These are phyloP conservation scores for Apium graveolens DNA, from an alignment of 129 eudicot genomes.

Conservation along the genomic window DNA sequence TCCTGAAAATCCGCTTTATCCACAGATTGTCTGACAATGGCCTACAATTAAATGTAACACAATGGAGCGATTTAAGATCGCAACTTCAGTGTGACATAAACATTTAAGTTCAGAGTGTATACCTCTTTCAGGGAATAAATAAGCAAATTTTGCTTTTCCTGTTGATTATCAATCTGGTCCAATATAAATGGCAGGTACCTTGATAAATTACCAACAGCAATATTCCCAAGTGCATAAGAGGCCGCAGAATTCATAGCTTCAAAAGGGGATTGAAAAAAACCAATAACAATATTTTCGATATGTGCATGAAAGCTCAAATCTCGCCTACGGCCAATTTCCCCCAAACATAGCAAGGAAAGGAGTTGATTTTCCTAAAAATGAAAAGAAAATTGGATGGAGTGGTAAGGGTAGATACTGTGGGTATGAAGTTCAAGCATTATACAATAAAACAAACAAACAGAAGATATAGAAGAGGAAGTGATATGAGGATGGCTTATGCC, in stretches of 20 bases:
- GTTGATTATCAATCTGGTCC: conserved; percentile 95
- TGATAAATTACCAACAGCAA: conserved; percentile 90
- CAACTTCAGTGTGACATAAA: not conserved
- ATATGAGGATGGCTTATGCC: not conserved
- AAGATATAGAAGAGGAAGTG: not conserved
- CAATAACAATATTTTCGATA: conserved; percentile 82
- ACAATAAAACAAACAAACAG: not conserved
- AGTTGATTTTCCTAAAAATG: conserved; percentile 67
- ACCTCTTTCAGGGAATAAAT: conserved; percentile 98
- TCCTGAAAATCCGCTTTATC: conserved; percentile 93
- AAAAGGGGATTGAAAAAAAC: conserved; percentile 86
- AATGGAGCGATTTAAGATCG: not conserved
- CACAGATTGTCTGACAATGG: conserved; percentile 89
- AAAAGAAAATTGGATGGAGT: not conserved
- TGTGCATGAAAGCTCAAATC: conserved; percentile 79
- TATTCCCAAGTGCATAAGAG: conserved; percentile 94
- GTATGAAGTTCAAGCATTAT: not conserved
- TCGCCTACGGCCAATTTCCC: conserved; percentile 92
- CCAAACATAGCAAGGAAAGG: conserved; percentile 86
- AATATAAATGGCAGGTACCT: conserved; percentile 88
- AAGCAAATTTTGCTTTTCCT: conserved; percentile 79
- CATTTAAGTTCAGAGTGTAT: conserved; percentile 11
- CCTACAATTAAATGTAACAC: conserved; percentile 35
- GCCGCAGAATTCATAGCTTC: conserved; percentile 97
- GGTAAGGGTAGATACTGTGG: not conserved